phyloP scores from a whole-genome alignment of 768 basidiomycete species.

The Cantharellus anzutake region DNA sequence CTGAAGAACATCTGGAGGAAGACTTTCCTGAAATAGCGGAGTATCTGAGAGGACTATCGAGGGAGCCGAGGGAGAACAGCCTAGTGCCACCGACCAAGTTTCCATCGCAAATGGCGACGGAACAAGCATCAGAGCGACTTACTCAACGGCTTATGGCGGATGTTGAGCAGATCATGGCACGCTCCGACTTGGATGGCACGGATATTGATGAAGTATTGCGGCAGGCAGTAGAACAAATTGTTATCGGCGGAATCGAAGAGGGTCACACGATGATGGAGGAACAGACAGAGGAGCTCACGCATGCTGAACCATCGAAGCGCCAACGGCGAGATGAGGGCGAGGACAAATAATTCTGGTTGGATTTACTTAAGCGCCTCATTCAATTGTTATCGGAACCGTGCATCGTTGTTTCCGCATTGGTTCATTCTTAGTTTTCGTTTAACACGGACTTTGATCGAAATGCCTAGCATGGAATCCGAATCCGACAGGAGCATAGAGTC shows the following conservation, averaged over 20 bases:
- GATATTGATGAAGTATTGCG: slow-evolving; percentile 48
- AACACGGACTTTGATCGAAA: too few species aligned
- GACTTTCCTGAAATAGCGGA: slow-evolving; percentile 51
- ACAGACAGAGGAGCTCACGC: not conserved
- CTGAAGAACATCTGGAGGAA: slow-evolving; percentile 46
- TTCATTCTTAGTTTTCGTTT: too few species aligned
- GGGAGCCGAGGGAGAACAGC: slow-evolving; percentile 8
- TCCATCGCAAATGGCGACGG: slow-evolving; percentile 47
- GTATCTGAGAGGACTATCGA: slow-evolving; percentile 30
- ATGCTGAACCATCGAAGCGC: not conserved
- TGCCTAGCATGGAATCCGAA: too few species aligned
- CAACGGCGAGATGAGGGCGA: not conserved
- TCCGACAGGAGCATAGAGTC: too few species aligned
- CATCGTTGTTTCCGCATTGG: too few species aligned
- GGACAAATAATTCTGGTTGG: not conserved
- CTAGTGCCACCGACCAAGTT: slow-evolving; percentile 34
- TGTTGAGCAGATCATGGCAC: slow-evolving; percentile 43
- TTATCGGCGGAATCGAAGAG: slow-evolving; percentile 38
- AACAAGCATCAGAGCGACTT: slow-evolving; percentile 47
- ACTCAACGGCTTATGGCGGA: slow-evolving; percentile 46
- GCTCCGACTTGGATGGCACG: slow-evolving; percentile 32
- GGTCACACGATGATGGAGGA: not conserved
- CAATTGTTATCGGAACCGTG: too few species aligned
- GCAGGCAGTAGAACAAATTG: slow-evolving; percentile 39
- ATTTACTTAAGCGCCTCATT: too few species aligned